Conservation (phyloP, 2,329 filamentous ascomycete genomes). For the Canariomyces notabilis region DNA sequence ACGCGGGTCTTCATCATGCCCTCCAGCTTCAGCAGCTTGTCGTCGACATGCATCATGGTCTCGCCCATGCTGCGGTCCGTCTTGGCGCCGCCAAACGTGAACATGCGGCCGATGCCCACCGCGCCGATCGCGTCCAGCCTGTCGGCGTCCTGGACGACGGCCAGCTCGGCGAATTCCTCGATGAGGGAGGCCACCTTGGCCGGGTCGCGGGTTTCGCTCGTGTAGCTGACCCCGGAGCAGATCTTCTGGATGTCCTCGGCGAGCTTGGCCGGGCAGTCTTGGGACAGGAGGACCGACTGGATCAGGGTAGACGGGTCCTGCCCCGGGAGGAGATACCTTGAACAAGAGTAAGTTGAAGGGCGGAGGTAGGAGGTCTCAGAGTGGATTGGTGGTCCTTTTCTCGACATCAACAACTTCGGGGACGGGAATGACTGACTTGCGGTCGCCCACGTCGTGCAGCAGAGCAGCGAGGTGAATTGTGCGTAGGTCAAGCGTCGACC, state of each 20-base stretch:
- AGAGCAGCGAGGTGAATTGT: constrained; percentile 65
- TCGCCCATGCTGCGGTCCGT: constrained; percentile 50
- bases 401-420: no score
- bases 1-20: constrained; percentile 59
- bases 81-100: constrained; percentile 69
- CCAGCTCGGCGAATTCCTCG: constrained; percentile 64
- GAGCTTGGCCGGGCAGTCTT: constrained; percentile 53
- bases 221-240: constrained; percentile 73
- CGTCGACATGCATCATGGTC: constrained; percentile 69
- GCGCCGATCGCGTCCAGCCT: constrained; percentile 86
- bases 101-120: constrained; percentile 73
- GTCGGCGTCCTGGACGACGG: constrained; percentile 87
- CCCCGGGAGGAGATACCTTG: constrained; percentile 52
- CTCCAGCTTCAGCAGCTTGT: constrained; percentile 65
- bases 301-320: constrained; percentile 55
- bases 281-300: constrained; percentile 47
- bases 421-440: constrained; percentile 45
- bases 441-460: constrained; percentile 85
- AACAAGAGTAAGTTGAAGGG: neutral
- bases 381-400: neutral
- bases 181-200: constrained; percentile 56
- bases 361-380: neutral
- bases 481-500: constrained; percentile 40
- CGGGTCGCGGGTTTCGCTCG: constrained; percentile 62
- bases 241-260: constrained; percentile 66